Conservation (phyloP, 2,329 filamentous ascomycete species). For the Cytospora paraplurivora region DNA sequence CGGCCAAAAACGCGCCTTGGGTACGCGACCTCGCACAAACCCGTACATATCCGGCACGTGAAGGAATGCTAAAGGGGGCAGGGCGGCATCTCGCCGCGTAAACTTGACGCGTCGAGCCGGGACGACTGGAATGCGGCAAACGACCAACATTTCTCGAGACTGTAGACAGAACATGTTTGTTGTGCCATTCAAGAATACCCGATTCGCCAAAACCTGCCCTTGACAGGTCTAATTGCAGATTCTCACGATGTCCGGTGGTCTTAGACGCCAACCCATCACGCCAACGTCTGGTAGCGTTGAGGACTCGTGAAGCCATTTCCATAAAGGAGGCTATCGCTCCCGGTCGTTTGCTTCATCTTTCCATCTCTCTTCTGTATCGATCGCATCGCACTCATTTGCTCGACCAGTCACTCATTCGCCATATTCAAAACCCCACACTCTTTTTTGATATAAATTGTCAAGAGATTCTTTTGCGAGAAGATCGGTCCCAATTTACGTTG, state of each 20-base stretch:
- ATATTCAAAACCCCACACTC: not conserved
- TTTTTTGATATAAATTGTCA: not conserved
- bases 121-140: conserved; percentile 11
- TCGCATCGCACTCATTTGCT: not conserved
- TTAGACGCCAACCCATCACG: not conserved
- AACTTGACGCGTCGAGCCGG: not conserved
- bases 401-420: conserved; percentile 1
- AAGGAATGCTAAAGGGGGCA: conserved; percentile 9
- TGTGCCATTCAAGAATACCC: conserved; percentile 9
- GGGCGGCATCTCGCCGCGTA: conserved; percentile 2
- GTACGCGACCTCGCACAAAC: conserved; percentile 1
- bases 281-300: not conserved
- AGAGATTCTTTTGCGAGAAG: not conserved
- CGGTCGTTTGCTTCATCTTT: not conserved
- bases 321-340: not conserved
- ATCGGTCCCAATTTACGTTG: not conserved
- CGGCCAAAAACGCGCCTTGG: conserved; percentile 10
- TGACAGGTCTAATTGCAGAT: conserved; percentile 19
- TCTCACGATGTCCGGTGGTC: not conserved
- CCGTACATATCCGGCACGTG: not conserved
- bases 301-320: not conserved
- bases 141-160: conserved; percentile 16
- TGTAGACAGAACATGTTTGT: conserved; percentile 17
- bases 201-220: conserved; percentile 3
- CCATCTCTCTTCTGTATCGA: not conserved